phyloP scores from a whole-genome alignment of 2,329 filamentous ascomycete genomes.

The Blastomyces parvus region DNA sequence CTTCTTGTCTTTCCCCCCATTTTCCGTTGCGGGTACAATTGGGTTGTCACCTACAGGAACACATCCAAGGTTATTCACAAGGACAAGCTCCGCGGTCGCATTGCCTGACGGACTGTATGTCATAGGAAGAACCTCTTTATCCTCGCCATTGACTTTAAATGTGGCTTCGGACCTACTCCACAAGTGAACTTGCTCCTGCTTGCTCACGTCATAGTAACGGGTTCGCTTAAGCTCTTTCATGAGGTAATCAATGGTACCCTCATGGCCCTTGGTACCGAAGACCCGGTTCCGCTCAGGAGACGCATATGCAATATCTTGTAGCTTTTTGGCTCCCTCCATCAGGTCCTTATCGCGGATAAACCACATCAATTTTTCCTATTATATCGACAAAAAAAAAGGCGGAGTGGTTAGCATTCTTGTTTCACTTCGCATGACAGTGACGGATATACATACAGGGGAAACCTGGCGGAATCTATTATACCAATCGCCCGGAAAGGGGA shows the following conservation, averaged over 20 bases:
- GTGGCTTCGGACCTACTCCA: constrained; percentile 13
- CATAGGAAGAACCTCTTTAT: constrained; percentile 12
- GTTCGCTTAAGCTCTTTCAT: constrained; percentile 14
- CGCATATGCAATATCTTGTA: constrained; percentile 19
- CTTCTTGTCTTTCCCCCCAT: neutral
- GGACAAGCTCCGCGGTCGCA: constrained; percentile 36
- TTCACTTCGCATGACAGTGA: neutral
- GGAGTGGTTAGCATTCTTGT: neutral
- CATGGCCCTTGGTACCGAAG: constrained; percentile 18
- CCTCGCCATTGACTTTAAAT: constrained; percentile 13
- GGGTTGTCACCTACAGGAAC: constrained; percentile 26
- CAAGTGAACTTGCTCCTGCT: constrained; percentile 16
- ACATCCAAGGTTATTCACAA: constrained; percentile 56
- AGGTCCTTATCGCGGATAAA: constrained; percentile 19
- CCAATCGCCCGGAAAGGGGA: neutral
- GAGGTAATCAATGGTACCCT: constrained; percentile 16
- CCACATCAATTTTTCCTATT: constrained; percentile 17
- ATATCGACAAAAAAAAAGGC: constrained; percentile 1
- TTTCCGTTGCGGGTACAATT: neutral
- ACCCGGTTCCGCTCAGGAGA: constrained; percentile 20
- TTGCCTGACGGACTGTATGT: constrained; percentile 15
- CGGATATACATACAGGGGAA: constrained; percentile 4
- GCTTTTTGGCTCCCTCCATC: constrained; percentile 15
- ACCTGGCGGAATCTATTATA: neutral
- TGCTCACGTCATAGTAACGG: constrained; percentile 16